Percentiles rank a stretch among this genome's conserved stretches.
Evolutionary conservation across 768 basidiomycete species (phyloP).

Genomic region (Calocera viscosa): DNA sequence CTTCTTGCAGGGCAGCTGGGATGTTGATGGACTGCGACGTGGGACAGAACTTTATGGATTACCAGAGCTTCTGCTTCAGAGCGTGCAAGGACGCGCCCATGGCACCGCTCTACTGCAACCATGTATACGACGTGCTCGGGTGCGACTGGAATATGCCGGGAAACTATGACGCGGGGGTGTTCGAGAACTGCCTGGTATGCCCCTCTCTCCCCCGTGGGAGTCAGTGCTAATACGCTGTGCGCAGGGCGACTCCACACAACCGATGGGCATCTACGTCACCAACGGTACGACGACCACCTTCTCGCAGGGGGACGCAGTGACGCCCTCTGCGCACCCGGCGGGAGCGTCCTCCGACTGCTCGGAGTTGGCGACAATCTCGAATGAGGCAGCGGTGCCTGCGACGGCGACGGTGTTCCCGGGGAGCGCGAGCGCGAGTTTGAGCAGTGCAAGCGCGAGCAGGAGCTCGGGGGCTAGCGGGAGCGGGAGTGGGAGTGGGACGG

Average conservation of each 20-base stretch:
- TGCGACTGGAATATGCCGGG: constrained; percentile 26
- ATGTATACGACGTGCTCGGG: constrained; percentile 32
- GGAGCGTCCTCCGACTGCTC: constrained; percentile 53
- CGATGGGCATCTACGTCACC: constrained; percentile 32
- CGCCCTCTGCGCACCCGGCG: constrained; percentile 33
- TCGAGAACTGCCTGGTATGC: constrained; percentile 36
- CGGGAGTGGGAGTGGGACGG: not conserved
- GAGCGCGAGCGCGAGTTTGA: not conserved
- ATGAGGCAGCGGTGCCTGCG: not conserved
- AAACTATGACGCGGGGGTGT: constrained; percentile 27
- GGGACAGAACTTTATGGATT: constrained; percentile 28
- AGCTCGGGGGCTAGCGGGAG: not conserved
- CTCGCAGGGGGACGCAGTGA: constrained; percentile 26
- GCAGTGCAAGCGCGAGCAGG: not conserved
- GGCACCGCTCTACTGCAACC: constrained; percentile 31
- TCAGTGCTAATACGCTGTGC: not conserved
- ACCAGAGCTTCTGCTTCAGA: constrained; percentile 35
- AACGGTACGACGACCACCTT: constrained; percentile 20
- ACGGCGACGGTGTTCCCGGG: not conserved
- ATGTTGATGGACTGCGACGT: not conserved
- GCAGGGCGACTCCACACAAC: constrained; percentile 13
- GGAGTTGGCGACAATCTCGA: constrained; percentile 34
- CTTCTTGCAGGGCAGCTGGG: not conserved
- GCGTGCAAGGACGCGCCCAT: constrained; percentile 26
- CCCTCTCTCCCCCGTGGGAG: constrained; percentile 19